phyloP scores from a whole-genome alignment of 1,284 basidiomycete species.

The Rhizoctonia solani region DNA sequence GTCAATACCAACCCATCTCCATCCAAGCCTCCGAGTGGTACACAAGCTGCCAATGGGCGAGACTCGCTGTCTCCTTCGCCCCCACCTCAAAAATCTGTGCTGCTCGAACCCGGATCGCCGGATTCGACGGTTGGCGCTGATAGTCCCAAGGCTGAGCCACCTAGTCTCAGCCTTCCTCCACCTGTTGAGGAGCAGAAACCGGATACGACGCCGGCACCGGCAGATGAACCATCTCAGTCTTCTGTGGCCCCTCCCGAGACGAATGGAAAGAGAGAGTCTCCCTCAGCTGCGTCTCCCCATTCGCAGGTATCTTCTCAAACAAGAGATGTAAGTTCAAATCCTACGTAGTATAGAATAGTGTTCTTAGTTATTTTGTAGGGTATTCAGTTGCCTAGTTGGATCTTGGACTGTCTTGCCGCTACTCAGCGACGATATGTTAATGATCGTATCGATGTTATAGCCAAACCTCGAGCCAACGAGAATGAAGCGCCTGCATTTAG shows the following conservation, averaged over 20 bases:
- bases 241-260: conserved; percentile 4
- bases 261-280: conserved; percentile 31
- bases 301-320: conserved; percentile 17
- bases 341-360: not conserved
- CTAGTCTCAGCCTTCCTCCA: no score
- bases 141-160: conserved; percentile 62
- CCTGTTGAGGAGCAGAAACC: conserved; percentile 45
- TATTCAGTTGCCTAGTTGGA: conserved; percentile 66
- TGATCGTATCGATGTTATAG: conserved; percentile 81
- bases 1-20: not conserved
- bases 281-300: conserved; percentile 9
- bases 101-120: conserved; percentile 32
- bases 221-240: conserved; percentile 23
- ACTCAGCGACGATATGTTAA: conserved; percentile 77
- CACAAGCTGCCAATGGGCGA: conserved; percentile 23
- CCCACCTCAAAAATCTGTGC: conserved; percentile 28
- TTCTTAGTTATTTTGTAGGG: not conserved
- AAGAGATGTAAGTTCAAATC: conserved; percentile 23
- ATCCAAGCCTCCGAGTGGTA: conserved; percentile 2
- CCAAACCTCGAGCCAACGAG: conserved; percentile 55
- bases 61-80: conserved; percentile 28
- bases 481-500: conserved; percentile 77
- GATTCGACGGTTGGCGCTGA: conserved; percentile 33
- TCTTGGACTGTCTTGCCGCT: conserved; percentile 61
- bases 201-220: conserved; percentile 36